A percentile compares a stretch with the other conserved stretches of the same genome.
These are phyloP conservation scores for Ajuga chamaepitys DNA, from an alignment of 257 asterid genomes.

Conservation along the genomic window DNA sequence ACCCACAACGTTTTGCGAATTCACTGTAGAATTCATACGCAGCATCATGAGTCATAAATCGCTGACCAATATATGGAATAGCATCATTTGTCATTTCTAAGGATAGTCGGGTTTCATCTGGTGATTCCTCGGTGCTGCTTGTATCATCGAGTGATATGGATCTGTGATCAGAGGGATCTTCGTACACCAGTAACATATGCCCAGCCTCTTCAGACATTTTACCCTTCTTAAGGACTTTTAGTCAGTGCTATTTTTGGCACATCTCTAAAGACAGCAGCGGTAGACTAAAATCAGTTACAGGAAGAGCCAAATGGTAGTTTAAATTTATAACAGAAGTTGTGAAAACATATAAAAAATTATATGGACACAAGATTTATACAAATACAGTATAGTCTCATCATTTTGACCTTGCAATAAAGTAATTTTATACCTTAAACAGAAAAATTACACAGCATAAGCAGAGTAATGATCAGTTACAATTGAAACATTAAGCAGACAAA, in stretches of 20 bases:
- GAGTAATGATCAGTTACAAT: neutral
- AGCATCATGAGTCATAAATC: conserved; percentile 75
- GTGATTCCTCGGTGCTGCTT: conserved; percentile 91
- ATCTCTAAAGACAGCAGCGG: conserved; percentile 13
- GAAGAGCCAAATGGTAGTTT: neutral
- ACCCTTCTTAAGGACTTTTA: conserved; percentile 12
- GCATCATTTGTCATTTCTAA: conserved; percentile 48
- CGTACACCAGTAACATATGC: conserved; percentile 70
- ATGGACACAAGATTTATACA: neutral
- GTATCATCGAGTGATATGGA: conserved; percentile 77
- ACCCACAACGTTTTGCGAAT: conserved; percentile 80
- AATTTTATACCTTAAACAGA: neutral
- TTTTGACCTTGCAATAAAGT: neutral
- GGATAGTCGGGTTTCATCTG: conserved; percentile 59
- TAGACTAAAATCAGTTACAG: neutral
- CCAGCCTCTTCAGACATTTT: conserved; percentile 73
- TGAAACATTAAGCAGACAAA: neutral
- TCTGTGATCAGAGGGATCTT: conserved; percentile 79
- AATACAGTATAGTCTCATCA: neutral
- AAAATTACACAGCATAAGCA: neutral
- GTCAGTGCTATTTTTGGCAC: conserved; percentile 15
- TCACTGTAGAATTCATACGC: conserved; percentile 90
- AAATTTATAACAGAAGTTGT: neutral
- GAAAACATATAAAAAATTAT: neutral
- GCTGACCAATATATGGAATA: conserved; percentile 78